Evolutionary conservation across 2,329 filamentous ascomycete species (phyloP), one percentile per base, ranked within the genome.

Genomic region (Arachnopeziza araneosa): DNA sequence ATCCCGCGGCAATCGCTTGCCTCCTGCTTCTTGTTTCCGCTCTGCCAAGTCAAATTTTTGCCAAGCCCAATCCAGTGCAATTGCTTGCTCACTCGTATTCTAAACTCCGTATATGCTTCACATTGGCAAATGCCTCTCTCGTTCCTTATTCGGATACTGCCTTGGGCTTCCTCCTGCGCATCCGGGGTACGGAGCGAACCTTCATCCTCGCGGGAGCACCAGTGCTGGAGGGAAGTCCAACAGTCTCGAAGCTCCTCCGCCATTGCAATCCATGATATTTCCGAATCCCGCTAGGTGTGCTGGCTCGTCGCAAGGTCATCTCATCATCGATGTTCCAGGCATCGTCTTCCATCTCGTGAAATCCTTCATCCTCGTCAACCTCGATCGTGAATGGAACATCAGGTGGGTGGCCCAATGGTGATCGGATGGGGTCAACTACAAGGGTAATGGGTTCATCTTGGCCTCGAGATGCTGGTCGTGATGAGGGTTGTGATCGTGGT

Each of bases 361-460:
- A 70, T 0, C 67, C 68, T 24, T 70, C 68, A 24, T 70, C 68
- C 14, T 66, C 63, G 19, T 67, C 61, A 49, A 49, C 12, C 12
- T 21, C 52, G 24, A n/a, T 26, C 17, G 7, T 32, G 50, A 52
- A 44, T 6, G 36, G 36, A 17, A 17, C 36, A 19, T 44, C 17
- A 14, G 36, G 12, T 19, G 12, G 3, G 4, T 52, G 50, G 14
- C n/a, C 21, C 36, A 22, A 14, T 51, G 23, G 26, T 32, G 26
- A 7, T 54, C 56, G 1, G 9, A 53, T 30, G 7, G 44, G 30
- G 6, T 60, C 58, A n/a, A 49, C 53, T 21, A 58, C 44, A 1
- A 32, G 56, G 4, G 26, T 48, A 17, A 21, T 8, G 30, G 23
- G n/a, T 24, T 50, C 12, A 22, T 52, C 48, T 49, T 10, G 30